Conservation (phyloP, 225 moss, liverwort and hornwort genomes). For the Marchantia paleacea region DNA sequence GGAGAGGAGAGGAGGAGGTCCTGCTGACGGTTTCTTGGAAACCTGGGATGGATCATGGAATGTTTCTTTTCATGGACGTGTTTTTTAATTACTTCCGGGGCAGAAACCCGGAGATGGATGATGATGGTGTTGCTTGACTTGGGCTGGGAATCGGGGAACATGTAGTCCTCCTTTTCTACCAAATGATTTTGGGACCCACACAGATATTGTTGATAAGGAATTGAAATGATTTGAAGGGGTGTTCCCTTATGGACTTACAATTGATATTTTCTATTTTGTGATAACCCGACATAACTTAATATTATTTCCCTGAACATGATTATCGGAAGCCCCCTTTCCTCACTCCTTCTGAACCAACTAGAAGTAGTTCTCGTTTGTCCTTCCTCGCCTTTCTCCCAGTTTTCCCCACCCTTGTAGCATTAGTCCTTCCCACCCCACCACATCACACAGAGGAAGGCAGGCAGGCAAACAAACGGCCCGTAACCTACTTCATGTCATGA, state of each 20-base stretch:
- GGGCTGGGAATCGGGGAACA: constrained; percentile 13
- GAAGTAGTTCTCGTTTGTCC: too few relatives aligned
- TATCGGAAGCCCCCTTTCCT: neutral
- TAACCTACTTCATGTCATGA: too few relatives aligned
- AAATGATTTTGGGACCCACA: constrained; percentile 14
- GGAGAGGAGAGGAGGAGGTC: neutral
- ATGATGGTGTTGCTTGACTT: constrained; percentile 1
- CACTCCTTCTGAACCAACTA: too few relatives aligned
- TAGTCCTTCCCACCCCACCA: too few relatives aligned
- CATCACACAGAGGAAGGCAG: too few relatives aligned
- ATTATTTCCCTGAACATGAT: neutral
- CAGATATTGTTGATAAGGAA: constrained; percentile 1
- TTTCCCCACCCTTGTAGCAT: too few relatives aligned
- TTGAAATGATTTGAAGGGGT: neutral
- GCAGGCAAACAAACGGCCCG: too few relatives aligned
- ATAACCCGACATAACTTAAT: neutral
- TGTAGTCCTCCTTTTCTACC: neutral
- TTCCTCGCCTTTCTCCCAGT: too few relatives aligned
- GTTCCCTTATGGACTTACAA: neutral
- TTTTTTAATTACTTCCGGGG: neutral
- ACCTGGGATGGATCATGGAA: constrained; percentile 6
- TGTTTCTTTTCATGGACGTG: neutral
- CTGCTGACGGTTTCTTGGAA: constrained; percentile 5
- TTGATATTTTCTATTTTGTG: neutral
- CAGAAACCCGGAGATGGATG: neutral